Base-by-base conservation (phyloP, 169 alveolate species). In the Cryptosporidium sp. region DNA sequence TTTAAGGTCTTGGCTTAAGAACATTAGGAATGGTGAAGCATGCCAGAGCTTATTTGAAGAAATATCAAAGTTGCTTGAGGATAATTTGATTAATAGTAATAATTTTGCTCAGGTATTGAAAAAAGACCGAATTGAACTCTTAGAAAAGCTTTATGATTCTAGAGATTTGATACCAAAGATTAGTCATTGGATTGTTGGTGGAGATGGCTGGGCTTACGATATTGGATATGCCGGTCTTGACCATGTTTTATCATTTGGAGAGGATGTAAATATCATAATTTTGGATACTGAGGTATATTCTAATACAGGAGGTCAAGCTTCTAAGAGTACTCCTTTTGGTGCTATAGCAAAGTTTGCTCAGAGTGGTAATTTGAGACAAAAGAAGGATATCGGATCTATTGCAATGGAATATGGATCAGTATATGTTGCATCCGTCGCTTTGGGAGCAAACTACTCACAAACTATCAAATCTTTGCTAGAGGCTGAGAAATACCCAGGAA, bases 141-240 rank as follows among this genome's bases (percentile, higher is more conserved):
- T 71, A 26, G n/a, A 45, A 23, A 69, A 16, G 16, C 52, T 85
- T 44, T 52, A 71, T 42, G 70, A 80, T 21, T 37, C 56, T 53
- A 58, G 75, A 39, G 93, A 87, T 85, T 75, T 87, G 42, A 56
- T 87, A 58, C 91, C 91, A 1, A 87, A 91, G 84, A 61, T 86
- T 29, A 73, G 91, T 31, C 92, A 85, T 31, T 91, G 94, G 94
- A 87, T 91, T 31, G 75, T 87, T 39, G 95, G 94, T 0, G 95
- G 95, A 10, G 95, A 93, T 58, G 95, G 95, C 53, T 93, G 95
- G 94, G 94, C 94, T 18, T 93, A 93, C 60, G 95, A 93, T 85
- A 93, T 93, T 45, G 95, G 94, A 69, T 91, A 71, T 62, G 93
- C 93, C 16, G 94, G 95, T 2, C 67, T 93, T 75, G 94, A 91